phyloP scores from a whole-genome alignment of 2,329 filamentous ascomycete species.

The Penicillium sp. region DNA sequence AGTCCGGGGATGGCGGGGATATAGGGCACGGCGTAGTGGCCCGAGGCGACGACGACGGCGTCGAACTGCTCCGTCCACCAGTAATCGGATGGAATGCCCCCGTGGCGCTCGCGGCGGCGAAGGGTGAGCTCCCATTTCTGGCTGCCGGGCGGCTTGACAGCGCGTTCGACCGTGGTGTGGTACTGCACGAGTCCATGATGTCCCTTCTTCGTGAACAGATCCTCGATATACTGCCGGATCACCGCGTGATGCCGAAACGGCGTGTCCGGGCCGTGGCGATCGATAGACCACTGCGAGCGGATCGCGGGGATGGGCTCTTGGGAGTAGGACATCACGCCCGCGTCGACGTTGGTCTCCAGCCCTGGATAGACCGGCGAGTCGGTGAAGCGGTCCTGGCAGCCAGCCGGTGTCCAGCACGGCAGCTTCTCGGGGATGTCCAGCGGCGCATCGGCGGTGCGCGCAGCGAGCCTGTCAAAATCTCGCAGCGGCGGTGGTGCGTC shows the following conservation, averaged over 20 bases:
- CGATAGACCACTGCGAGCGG: slow-evolving; percentile 42
- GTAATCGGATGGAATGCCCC: slow-evolving; percentile 45
- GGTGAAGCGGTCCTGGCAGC: slow-evolving; percentile 49
- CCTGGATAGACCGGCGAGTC: slow-evolving; percentile 62
- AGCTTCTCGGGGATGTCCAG: slow-evolving; percentile 48
- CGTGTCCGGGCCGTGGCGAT: slow-evolving; percentile 55
- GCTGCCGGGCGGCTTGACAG: slow-evolving; percentile 48
- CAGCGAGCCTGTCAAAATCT: slow-evolving; percentile 48
- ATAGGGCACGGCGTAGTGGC: slow-evolving; percentile 60
- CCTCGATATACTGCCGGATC: slow-evolving; percentile 55
- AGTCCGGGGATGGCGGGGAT: slow-evolving; percentile 45
- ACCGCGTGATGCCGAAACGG: slow-evolving; percentile 62
- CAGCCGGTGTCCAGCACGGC: slow-evolving; percentile 47
- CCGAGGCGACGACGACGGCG: slow-evolving; percentile 59
- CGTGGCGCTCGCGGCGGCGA: slow-evolving; percentile 34
- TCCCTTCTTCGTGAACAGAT: slow-evolving; percentile 54
- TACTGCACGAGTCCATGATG: slow-evolving; percentile 49
- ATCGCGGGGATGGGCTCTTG: slow-evolving; percentile 54
- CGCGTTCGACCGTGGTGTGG: slow-evolving; percentile 61
- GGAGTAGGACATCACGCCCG: slow-evolving; percentile 59
- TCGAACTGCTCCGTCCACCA: slow-evolving; percentile 66
- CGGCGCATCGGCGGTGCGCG: slow-evolving; percentile 52
- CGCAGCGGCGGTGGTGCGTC: slow-evolving; percentile 42
- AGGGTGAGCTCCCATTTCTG: slow-evolving; percentile 56
- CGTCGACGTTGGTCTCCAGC: slow-evolving; percentile 64